Base-by-base conservation (phyloP, 495 filamentous ascomycete species). In the Aspergillus heteromorphus region DNA sequence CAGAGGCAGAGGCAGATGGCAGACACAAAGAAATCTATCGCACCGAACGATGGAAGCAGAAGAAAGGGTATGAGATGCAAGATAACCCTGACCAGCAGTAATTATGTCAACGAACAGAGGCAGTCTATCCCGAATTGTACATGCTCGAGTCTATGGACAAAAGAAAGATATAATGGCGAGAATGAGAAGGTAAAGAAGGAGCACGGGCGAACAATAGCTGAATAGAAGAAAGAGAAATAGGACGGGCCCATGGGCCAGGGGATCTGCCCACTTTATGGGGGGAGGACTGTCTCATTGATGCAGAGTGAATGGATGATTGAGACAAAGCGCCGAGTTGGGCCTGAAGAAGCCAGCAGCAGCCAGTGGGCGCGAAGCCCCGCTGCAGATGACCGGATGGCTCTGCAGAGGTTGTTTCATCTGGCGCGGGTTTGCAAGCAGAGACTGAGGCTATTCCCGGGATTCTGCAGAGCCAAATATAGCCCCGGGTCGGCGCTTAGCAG, bases 381-480 rank as follows among this genome's bases (percentile, higher is more conserved):
- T 53, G 21, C n/a, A 48, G 18, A 20, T 21, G 14, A 25, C 36
- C 49, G 19, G 18, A 30, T 27, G 14, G 7, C 36, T 17, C 29
- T 51, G 20, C 40, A 48, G 21, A 41, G 52, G 42, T 31, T 6
- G 61, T 63, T 63, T 63, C 61, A 59, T 45, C 25, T 59, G 36
- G 56, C 50, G 54, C 50, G 34, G 43, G 20, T 20, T 2, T 47
- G 42, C 31, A n/a, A n/a, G n/a, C n/a, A n/a, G 11, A 13, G 27
- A n/a, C 18, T 25, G 45, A 14, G 27, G 30, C 29, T 54, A 25
- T 48, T 49, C 18, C 18, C 16, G 50, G 43, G 55, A 19, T 36
- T 58, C 49, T 56, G 45, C 27, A 53, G 49, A 54, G 56, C 34
- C 59, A 55, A 62, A 62, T 53, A 58, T 62, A 49, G 55, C 43